A percentile compares a stretch with the other conserved stretches of the same genome.
Evolutionary conservation across 768 basidiomycete species (phyloP).

Genomic region (Lactarius deliciosus): DNA sequence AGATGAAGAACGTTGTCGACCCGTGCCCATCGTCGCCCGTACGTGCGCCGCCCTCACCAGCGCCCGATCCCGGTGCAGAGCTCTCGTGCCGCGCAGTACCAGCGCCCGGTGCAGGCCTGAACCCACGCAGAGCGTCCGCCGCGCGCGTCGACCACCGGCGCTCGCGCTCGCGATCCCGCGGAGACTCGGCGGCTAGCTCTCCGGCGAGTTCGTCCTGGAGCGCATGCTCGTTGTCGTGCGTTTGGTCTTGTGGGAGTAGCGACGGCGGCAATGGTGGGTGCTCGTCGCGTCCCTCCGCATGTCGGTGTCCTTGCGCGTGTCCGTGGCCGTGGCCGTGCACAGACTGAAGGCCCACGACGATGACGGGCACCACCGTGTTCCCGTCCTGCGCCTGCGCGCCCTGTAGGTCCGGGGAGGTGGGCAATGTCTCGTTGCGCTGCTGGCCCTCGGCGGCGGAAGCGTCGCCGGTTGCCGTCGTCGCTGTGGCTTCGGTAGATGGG

Average conservation of each 20-base stretch:
- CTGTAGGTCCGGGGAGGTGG: constrained; percentile 13
- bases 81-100: constrained; percentile 31
- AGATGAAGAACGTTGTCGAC: constrained; percentile 82
- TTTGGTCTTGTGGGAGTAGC: neutral
- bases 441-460: constrained; percentile 28
- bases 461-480: constrained; percentile 14
- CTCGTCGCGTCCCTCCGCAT: constrained; percentile 16
- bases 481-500: constrained; percentile 4
- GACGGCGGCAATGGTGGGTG: neutral
- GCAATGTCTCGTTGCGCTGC: neutral
- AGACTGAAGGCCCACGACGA: constrained; percentile 80
- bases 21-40: constrained; percentile 30
- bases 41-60: constrained; percentile 7
- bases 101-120: constrained; percentile 39
- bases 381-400: constrained; percentile 22
- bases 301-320: constrained; percentile 22
- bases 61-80: constrained; percentile 10
- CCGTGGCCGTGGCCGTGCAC: constrained; percentile 47
- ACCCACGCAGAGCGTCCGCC: constrained; percentile 57
- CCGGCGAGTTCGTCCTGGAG: neutral
- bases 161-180: constrained; percentile 34
- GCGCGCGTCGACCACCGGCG: constrained; percentile 62
- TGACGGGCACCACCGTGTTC: constrained; percentile 69
- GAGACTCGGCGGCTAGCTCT: neutral
- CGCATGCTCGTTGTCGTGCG: constrained; percentile 3